Evolutionary conservation across 495 filamentous ascomycete genomes (phyloP).

Genomic region (Trichoderma erinaceum): DNA sequence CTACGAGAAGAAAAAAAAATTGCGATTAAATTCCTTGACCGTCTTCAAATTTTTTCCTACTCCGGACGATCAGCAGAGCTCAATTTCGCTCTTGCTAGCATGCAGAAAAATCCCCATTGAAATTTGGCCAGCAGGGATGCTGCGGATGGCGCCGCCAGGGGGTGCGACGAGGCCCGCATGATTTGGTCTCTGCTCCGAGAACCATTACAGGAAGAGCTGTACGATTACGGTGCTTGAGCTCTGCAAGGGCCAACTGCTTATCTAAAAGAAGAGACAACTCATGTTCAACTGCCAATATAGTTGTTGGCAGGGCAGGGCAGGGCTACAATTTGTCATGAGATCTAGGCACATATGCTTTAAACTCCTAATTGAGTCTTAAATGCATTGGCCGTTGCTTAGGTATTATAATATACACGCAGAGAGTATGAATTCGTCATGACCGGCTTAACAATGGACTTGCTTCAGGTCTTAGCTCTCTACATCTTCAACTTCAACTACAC

Average conservation of each 20-base stretch:
- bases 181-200: background rate
- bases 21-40: background rate
- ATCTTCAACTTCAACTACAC: background rate
- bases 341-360: too few species aligned
- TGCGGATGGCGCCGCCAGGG: background rate
- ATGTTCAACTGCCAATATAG: background rate
- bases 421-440: too few species aligned
- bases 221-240: background rate
- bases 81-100: background rate
- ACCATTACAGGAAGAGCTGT: background rate
- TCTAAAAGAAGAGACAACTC: background rate
- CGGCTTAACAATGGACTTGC: too few species aligned
- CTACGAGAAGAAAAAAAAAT: background rate
- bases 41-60: background rate
- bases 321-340: background rate
- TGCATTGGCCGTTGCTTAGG: too few species aligned
- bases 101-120: background rate
- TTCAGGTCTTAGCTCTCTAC: too few species aligned
- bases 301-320: background rate
- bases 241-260: background rate
- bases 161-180: slow-evolving; percentile 1
- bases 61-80: background rate
- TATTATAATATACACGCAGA: too few species aligned
- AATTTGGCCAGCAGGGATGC: background rate
- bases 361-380: too few species aligned